A percentile compares a stretch with the other conserved stretches of the same genome.
phyloP scores from a whole-genome alignment of 2,329 filamentous ascomycete species.

The Botrytis squamosa region DNA sequence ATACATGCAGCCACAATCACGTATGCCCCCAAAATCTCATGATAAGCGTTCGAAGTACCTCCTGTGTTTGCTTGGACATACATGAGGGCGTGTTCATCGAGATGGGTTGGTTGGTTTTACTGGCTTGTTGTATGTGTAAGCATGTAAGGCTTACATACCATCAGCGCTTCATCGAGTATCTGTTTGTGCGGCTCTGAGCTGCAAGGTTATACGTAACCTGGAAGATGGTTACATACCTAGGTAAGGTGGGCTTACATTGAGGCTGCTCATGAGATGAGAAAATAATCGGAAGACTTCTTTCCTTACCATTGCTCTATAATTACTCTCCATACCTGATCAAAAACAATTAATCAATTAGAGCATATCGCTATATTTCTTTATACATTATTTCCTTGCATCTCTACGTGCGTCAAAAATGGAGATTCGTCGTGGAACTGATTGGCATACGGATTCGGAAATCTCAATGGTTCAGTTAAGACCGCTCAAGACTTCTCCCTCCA shows the following conservation, averaged over 20 bases:
- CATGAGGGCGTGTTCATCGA: neutral
- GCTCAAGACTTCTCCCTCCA: neutral
- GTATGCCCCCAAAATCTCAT: neutral
- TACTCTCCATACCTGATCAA: neutral
- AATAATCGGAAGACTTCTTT: neutral
- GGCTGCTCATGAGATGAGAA: neutral
- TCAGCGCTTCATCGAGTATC: neutral
- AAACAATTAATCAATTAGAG: neutral
- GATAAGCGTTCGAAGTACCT: constrained; percentile 2
- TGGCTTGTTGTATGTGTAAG: neutral
- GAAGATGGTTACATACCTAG: neutral
- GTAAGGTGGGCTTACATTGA: neutral
- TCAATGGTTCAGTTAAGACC: neutral
- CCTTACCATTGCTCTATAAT: neutral
- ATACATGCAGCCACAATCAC: neutral
- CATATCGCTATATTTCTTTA: neutral
- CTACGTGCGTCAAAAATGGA: neutral
- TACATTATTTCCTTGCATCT: neutral
- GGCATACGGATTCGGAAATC: neutral
- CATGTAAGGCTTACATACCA: neutral
- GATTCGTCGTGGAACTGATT: neutral
- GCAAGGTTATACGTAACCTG: neutral
- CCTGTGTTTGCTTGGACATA: neutral
- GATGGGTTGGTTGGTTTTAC: neutral
- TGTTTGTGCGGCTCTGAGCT: neutral